Evolutionary conservation across 495 filamentous ascomycete genomes (phyloP).

Genomic region (Talaromyces wortmannii): DNA sequence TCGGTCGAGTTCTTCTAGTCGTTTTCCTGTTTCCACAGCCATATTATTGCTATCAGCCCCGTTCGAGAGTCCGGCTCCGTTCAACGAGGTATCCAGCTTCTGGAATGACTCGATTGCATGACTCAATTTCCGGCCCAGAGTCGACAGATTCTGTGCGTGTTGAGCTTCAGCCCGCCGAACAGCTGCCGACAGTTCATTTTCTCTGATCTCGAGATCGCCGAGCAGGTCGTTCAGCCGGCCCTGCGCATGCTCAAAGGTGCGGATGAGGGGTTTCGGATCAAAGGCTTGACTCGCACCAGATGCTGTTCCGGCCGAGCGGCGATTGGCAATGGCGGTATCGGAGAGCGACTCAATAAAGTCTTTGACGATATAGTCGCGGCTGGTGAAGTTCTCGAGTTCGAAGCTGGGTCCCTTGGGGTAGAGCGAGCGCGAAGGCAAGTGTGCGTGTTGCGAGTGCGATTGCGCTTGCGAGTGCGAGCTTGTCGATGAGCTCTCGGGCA

Average conservation of each 20-base stretch:
- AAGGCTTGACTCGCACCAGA: constrained; percentile 65
- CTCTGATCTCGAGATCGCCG: constrained; percentile 74
- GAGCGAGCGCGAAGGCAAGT: constrained; percentile 46
- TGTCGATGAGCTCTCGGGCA: constrained; percentile 36
- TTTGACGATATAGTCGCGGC: constrained; percentile 88
- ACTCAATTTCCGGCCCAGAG: constrained; percentile 78
- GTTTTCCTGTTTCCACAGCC: constrained; percentile 92
- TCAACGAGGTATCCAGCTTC: constrained; percentile 74
- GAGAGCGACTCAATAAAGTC: constrained; percentile 95
- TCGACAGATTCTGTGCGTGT: constrained; percentile 82
- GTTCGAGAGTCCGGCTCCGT: constrained; percentile 31
- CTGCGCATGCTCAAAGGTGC: constrained; percentile 87
- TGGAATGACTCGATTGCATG: constrained; percentile 88
- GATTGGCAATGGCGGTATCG: constrained; percentile 71
- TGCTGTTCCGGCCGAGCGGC: constrained; percentile 52
- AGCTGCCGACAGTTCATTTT: constrained; percentile 83
- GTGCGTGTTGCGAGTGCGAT: constrained; percentile 7
- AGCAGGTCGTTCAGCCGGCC: constrained; percentile 72
- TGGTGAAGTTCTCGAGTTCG: constrained; percentile 80
- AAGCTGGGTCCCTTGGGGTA: constrained; percentile 77
- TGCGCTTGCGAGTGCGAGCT: constrained; percentile 17
- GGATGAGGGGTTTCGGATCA: constrained; percentile 94
- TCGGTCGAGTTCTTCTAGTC: constrained; percentile 87
- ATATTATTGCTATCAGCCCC: constrained; percentile 66
- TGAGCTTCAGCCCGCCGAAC: constrained; percentile 89